Evolutionary conservation across 306 rosid genomes (phyloP).

Genomic region (Rosa persica): DNA sequence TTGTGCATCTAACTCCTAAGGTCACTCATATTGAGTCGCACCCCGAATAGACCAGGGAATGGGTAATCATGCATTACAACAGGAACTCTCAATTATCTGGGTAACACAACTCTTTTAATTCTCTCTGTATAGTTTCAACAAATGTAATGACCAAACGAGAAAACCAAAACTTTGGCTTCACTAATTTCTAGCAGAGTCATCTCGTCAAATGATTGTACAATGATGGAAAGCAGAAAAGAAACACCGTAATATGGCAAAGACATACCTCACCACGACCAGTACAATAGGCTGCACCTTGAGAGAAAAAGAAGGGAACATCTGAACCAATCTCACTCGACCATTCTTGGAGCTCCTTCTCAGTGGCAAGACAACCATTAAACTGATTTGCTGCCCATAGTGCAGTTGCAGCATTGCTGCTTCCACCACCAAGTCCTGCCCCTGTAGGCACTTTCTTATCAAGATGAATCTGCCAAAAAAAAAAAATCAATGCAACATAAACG

Average conservation of each 20-base stretch:
- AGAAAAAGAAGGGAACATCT: conserved; percentile 94
- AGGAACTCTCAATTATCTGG: neutral
- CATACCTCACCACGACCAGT: conserved; percentile 98
- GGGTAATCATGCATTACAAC: neutral
- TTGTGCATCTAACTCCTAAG: neutral
- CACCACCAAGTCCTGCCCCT: conserved; percentile 99
- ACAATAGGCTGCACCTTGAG: conserved; percentile 95
- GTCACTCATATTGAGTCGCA: neutral
- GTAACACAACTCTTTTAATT: neutral
- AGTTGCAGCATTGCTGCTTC: conserved; percentile 98
- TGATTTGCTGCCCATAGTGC: conserved; percentile 99
- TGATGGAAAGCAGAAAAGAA: neutral
- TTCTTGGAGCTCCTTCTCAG: conserved; percentile 89
- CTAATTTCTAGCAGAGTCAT: neutral
- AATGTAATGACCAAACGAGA: neutral
- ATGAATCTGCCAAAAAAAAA: conserved; percentile 68
- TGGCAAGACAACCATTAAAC: conserved; percentile 69
- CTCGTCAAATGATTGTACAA: neutral
- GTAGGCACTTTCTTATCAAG: conserved; percentile 90
- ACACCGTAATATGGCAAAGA: conserved; percentile 14
- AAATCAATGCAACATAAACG: neutral
- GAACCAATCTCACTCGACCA: conserved; percentile 99
- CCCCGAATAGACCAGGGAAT: neutral
- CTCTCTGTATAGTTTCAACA: neutral
- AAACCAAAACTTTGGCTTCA: neutral